Conservation (phyloP, 768 basidiomycete species). For the Lentinus tigrinus region DNA sequence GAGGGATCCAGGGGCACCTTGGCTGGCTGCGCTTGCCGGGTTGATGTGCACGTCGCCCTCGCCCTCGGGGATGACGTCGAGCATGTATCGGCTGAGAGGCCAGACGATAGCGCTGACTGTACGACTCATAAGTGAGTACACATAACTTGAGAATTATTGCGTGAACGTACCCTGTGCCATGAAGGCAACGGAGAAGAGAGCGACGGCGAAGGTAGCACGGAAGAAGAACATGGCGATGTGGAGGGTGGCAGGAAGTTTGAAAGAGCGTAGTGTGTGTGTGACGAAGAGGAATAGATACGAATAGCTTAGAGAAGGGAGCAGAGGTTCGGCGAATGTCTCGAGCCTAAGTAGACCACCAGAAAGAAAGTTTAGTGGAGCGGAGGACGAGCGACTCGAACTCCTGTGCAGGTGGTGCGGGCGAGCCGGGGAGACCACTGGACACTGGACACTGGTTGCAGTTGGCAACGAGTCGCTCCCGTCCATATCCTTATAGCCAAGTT, state of each 20-base stretch:
- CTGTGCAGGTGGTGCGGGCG: not conserved
- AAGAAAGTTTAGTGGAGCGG: not conserved
- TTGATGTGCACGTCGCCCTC: not conserved
- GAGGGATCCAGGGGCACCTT: not conserved
- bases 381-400: constrained; percentile 1
- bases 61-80: constrained; percentile 11
- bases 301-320: constrained; percentile 11
- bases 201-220: constrained; percentile 20
- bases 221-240: constrained; percentile 9
- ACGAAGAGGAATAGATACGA: constrained; percentile 19
- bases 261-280: constrained; percentile 18
- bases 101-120: constrained; percentile 11
- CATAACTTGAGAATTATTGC: too few relatives aligned
- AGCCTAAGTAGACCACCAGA: constrained; percentile 8
- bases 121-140: too few relatives aligned
- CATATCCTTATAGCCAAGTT: constrained; percentile 5
- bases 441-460: constrained; percentile 11
- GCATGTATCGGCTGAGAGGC: constrained; percentile 14
- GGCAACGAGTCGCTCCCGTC: not conserved
- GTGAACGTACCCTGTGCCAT: constrained; percentile 5
- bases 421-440: constrained; percentile 6
- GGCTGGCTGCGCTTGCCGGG: not conserved
- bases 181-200: constrained; percentile 15
- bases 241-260: constrained; percentile 1
- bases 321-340: not conserved